Conservation (phyloP, 164 flowering plant species). For the Hamamelis virginiana region DNA sequence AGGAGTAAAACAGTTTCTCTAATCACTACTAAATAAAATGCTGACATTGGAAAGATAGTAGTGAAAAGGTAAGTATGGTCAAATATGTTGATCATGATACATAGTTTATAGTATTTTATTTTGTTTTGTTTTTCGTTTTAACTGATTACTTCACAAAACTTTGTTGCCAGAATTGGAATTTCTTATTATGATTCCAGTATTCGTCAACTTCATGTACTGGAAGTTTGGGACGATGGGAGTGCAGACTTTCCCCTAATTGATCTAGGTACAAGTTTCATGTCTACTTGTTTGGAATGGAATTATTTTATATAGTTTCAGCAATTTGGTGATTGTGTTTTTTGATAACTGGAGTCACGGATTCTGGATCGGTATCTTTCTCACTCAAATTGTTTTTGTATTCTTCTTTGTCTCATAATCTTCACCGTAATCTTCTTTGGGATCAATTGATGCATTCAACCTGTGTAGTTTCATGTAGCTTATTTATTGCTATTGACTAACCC, state of each 20-base stretch:
- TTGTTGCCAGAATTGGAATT: constrained; percentile 71
- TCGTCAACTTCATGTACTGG: constrained; percentile 85
- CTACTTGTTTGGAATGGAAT: not conserved
- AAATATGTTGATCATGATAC: not conserved
- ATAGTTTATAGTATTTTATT: not conserved
- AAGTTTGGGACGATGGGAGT: constrained; percentile 87
- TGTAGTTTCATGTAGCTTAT: not conserved
- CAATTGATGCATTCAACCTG: not conserved
- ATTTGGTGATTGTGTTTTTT: not conserved
- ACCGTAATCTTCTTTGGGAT: not conserved
- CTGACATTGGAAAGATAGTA: not conserved
- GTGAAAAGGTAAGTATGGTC: not conserved
- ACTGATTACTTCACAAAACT: not conserved
- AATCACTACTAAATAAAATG: too few species aligned
- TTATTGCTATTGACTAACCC: not conserved
- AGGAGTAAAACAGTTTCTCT: too few species aligned
- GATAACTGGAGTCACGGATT: not conserved
- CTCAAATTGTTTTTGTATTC: not conserved
- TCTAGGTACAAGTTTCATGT: constrained; percentile 48
- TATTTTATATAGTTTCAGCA: not conserved
- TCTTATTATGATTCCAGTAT: constrained; percentile 77
- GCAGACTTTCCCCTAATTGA: constrained; percentile 72
- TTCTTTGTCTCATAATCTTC: not conserved
- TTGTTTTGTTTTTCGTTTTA: constrained; percentile 6
- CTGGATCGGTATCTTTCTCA: not conserved